Conservation (phyloP, 768 basidiomycete species). For the Sistotremastrum niveocremeum region DNA sequence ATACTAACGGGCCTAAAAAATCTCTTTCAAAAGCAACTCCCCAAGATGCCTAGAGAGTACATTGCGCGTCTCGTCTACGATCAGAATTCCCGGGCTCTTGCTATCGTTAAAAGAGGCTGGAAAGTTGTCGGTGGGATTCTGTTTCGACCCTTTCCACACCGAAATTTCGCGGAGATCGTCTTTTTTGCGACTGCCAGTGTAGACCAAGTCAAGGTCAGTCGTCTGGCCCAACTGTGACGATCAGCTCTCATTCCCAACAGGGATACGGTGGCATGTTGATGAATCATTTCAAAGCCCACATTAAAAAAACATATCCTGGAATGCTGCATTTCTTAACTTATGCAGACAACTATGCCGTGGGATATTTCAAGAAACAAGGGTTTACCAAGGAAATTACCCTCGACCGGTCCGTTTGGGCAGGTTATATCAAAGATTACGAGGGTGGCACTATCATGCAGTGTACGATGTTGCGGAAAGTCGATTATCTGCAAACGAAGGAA, state of each 20-base stretch:
- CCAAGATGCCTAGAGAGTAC: conserved; percentile 98
- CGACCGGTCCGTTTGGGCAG: conserved; percentile 88
- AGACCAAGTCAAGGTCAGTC: conserved; percentile 86
- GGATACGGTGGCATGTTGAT: conserved; percentile 97
- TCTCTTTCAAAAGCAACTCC: conserved; percentile 91
- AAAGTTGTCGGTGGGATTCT: conserved; percentile 98
- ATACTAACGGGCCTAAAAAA: conserved; percentile 93
- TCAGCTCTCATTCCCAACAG: conserved; percentile 24
- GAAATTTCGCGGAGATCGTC: conserved; percentile 94
- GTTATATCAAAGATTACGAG: conserved; percentile 99
- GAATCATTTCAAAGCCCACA: conserved; percentile 95
- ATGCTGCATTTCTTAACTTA: conserved; percentile 97
- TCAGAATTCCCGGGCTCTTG: conserved; percentile 79
- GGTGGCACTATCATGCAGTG: conserved; percentile 99
- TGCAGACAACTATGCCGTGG: conserved; percentile 97
- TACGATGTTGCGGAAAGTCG: conserved; percentile 82
- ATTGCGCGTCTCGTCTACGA: conserved; percentile 94
- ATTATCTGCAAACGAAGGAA: conserved; percentile 72
- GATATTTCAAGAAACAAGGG: conserved; percentile 98
- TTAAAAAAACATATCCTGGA: conserved; percentile 65
- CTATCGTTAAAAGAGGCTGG: conserved; percentile 87
- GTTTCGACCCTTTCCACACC: conserved; percentile 88
- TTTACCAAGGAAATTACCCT: conserved; percentile 95
- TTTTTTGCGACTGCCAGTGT: conserved; percentile 96
- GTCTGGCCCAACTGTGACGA: background rate